Conservation (phyloP, 768 basidiomycete species). For the Scleroderma bovista region DNA sequence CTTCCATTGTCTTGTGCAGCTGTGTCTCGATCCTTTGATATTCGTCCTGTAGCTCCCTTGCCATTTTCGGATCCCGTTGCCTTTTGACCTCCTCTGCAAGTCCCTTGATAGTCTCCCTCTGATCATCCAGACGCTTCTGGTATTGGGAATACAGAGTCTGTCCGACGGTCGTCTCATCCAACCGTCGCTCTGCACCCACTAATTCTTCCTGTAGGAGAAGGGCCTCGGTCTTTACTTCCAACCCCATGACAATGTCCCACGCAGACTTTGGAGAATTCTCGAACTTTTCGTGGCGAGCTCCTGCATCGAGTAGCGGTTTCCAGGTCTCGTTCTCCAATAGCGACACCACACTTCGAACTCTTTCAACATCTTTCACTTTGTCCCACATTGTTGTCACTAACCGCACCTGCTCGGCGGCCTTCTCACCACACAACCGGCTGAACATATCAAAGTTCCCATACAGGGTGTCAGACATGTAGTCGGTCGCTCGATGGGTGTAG, state of each 20-base stretch:
- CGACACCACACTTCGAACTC: too few relatives aligned
- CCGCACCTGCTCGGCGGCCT: neutral
- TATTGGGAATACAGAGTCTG: neutral
- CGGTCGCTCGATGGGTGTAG: constrained; percentile 24
- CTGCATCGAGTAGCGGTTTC: neutral
- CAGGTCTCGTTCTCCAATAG: neutral
- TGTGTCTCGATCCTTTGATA: neutral
- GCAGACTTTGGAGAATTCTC: neutral
- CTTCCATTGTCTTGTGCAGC: neutral
- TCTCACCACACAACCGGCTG: neutral
- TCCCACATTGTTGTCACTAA: neutral
- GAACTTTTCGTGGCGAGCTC: neutral
- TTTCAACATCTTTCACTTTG: neutral
- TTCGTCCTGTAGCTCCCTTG: neutral
- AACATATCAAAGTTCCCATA: neutral
- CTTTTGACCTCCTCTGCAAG: neutral
- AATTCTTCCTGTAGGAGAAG: neutral
- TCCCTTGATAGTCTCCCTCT: neutral
- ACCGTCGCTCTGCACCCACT: neutral
- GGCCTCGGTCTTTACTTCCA: neutral
- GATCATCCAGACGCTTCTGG: neutral
- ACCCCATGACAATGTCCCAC: neutral
- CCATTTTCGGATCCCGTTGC: neutral
- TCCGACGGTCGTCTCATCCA: neutral
- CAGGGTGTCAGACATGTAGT: neutral